Conservation (phyloP, 2,329 filamentous ascomycete species). For the Scleromitrula shiraiana region DNA sequence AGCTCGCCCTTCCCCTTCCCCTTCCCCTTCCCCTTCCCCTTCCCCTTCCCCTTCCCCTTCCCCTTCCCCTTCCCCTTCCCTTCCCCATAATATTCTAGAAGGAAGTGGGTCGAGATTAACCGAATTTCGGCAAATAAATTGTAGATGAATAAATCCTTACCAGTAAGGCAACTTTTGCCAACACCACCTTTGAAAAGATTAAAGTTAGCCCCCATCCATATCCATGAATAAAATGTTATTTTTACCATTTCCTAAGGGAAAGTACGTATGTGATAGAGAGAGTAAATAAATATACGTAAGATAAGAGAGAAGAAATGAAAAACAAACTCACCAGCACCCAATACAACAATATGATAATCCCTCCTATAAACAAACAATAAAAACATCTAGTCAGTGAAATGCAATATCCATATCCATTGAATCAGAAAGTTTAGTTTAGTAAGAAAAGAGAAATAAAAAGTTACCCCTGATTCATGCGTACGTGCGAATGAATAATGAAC, state of each 20-base stretch:
- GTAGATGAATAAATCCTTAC: slow-evolving; percentile 38
- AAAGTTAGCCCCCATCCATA: slow-evolving; percentile 21
- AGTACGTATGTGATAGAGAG: too few relatives aligned
- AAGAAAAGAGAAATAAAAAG: too few relatives aligned
- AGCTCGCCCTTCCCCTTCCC: neutral
- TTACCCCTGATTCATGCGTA: slow-evolving; percentile 9
- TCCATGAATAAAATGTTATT: too few relatives aligned
- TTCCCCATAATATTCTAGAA: neutral
- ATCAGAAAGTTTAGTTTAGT: too few relatives aligned
- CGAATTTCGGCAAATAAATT: slow-evolving; percentile 1
- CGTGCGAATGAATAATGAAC: too few relatives aligned
- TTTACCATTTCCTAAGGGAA: too few relatives aligned
- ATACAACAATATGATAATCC: slow-evolving; percentile 60
- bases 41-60: neutral
- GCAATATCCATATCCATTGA: neutral
- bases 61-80: neutral
- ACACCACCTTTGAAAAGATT: slow-evolving; percentile 50
- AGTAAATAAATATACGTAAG: too few relatives aligned
- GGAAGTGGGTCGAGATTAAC: slow-evolving; percentile 3
- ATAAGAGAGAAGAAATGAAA: slow-evolving; percentile 1
- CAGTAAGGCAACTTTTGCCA: slow-evolving; percentile 67
- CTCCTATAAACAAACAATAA: slow-evolving; percentile 32
- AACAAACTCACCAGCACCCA: slow-evolving; percentile 45
- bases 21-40: neutral
- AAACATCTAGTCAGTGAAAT: slow-evolving; percentile 1